phyloP scores from a whole-genome alignment of 768 basidiomycete genomes.

The Rhodotorula toruloides region DNA sequence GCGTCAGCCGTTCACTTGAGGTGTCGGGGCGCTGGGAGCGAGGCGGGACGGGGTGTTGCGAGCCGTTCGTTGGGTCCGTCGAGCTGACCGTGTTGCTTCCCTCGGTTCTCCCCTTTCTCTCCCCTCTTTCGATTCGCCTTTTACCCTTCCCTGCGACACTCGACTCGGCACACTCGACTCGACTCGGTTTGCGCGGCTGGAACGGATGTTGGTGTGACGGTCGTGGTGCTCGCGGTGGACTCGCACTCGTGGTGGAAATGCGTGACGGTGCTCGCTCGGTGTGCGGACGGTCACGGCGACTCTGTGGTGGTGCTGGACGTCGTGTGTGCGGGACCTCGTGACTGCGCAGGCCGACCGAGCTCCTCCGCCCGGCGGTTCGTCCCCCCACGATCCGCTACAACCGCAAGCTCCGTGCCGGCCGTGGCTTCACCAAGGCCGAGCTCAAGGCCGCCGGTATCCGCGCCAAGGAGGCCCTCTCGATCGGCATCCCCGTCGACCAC shows the following conservation, averaged over 20 bases:
- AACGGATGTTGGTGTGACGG: too few species aligned
- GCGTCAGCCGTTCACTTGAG: slow-evolving; percentile 41
- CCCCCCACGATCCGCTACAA: slow-evolving; percentile 96
- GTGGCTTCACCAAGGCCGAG: slow-evolving; percentile 90
- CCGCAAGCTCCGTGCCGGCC: slow-evolving; percentile 91
- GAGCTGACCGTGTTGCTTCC: too few species aligned
- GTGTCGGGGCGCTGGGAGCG: neutral
- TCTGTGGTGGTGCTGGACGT: too few species aligned
- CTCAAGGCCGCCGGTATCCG: slow-evolving; percentile 93
- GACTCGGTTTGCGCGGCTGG: neutral
- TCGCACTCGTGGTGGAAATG: too few species aligned
- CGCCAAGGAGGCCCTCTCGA: slow-evolving; percentile 81
- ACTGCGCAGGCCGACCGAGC: slow-evolving; percentile 50
- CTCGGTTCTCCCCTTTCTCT: neutral
- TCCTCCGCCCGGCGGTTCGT: slow-evolving; percentile 94
- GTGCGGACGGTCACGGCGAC: too few species aligned
- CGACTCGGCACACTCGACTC: too few species aligned
- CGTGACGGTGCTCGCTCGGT: too few species aligned
- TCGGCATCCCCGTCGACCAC: slow-evolving; percentile 96
- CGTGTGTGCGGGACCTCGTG: too few species aligned
- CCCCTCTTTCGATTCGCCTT: neutral
- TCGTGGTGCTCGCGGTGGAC: too few species aligned
- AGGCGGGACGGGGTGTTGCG: neutral
- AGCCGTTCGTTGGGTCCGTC: neutral
- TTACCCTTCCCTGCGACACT: neutral